A percentile compares a stretch with the other conserved stretches of the same genome.
These are phyloP conservation scores for Actinomortierella ambigua DNA, from an alignment of 371 early-diverging fungal genomes.

Conservation along the genomic window DNA sequence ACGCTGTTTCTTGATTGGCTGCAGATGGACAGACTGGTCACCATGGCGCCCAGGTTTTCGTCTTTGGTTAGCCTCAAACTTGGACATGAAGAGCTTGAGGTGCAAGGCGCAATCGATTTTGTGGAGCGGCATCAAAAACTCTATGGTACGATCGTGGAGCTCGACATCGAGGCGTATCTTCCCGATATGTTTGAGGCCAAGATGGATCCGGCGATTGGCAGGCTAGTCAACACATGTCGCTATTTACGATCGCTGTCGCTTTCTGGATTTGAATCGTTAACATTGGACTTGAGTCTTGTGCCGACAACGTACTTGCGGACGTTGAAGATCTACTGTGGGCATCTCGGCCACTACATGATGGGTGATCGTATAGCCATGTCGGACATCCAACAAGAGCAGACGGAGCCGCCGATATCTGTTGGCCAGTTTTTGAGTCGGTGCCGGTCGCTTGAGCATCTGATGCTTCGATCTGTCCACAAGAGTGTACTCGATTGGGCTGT, in stretches of 20 bases:
- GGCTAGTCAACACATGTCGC: constrained; percentile 19
- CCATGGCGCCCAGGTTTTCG: constrained; percentile 16
- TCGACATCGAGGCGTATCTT: constrained; percentile 33
- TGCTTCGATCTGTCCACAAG: constrained; percentile 30
- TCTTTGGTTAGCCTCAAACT: constrained; percentile 25
- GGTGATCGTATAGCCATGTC: neutral
- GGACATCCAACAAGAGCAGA: neutral
- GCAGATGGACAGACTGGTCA: constrained; percentile 29
- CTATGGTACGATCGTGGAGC: constrained; percentile 34
- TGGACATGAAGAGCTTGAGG: constrained; percentile 34
- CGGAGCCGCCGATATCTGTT: constrained; percentile 14
- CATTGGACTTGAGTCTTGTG: constrained; percentile 15
- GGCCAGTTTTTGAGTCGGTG: constrained; percentile 36
- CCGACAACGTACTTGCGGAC: constrained; percentile 22
- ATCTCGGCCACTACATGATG: neutral
- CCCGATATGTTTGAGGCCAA: constrained; percentile 29
- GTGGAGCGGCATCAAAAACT: constrained; percentile 27
- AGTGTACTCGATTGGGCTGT: constrained; percentile 41
- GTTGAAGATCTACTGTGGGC: constrained; percentile 34
- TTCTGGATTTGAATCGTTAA: constrained; percentile 29
- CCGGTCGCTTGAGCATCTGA: constrained; percentile 33
- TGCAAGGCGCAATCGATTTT: constrained; percentile 31
- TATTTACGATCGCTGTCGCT: constrained; percentile 24
- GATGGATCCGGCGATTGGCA: constrained; percentile 26
- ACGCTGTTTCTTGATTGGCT: constrained; percentile 37